A percentile compares a stretch with the other conserved stretches of the same genome.
Evolutionary conservation across 2,329 filamentous ascomycete genomes (phyloP).

Genomic region (Aureobasidium sp.): DNA sequence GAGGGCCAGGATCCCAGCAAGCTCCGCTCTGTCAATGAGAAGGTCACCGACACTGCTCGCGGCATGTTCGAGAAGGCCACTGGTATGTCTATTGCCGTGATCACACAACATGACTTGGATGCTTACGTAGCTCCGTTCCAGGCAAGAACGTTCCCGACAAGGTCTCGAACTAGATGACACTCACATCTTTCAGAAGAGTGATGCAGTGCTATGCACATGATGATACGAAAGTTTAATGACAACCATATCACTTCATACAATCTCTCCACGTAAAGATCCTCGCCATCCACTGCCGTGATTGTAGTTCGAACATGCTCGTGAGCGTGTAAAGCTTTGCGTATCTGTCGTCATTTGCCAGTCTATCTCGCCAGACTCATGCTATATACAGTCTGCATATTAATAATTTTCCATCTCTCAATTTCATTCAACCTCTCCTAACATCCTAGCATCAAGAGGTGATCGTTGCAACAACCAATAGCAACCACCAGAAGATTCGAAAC

Average conservation of each 20-base stretch:
- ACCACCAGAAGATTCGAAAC: neutral
- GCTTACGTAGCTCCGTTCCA: neutral
- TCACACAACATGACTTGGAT: neutral
- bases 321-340: neutral
- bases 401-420: neutral
- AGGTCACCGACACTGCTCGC: conserved; percentile 28
- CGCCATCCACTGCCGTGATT: neutral
- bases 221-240: conserved; percentile 9
- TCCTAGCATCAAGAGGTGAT: neutral
- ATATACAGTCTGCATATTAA: conserved; percentile 6
- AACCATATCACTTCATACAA: neutral
- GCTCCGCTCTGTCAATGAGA: conserved; percentile 27
- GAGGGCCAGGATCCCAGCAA: conserved; percentile 23
- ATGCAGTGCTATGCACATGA: neutral
- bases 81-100: conserved; percentile 17
- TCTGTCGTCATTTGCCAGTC: neutral
- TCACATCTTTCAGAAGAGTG: neutral
- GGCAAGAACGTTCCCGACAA: conserved; percentile 23
- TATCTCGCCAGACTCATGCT: neutral
- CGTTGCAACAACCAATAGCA: neutral
- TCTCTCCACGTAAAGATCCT: neutral
- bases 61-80: conserved; percentile 28
- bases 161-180: conserved; percentile 18
- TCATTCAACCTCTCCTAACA: neutral
- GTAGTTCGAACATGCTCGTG: neutral